Conservation (phyloP, 352 stramenopile species). For the Elongisporangium undulatum region DNA sequence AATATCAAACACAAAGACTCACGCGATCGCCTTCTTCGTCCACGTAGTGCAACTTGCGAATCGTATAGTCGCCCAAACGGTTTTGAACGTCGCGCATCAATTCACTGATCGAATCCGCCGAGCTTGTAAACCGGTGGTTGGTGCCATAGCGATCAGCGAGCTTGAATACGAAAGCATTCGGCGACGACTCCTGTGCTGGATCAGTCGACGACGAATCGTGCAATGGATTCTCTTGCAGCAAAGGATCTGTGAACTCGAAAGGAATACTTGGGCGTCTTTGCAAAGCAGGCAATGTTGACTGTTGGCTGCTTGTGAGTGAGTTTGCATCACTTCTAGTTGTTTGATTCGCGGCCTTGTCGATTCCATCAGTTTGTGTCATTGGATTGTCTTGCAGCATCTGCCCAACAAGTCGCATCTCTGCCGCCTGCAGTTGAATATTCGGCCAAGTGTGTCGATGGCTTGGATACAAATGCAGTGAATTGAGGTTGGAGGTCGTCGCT, state of each 20-base stretch:
- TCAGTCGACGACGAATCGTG: constrained; percentile 24
- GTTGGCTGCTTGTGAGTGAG: background rate
- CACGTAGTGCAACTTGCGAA: constrained; percentile 72
- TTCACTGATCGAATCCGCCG: constrained; percentile 65
- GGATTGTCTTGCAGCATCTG: constrained; percentile 43
- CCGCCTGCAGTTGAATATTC: background rate
- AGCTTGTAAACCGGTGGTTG: constrained; percentile 85
- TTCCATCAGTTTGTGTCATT: background rate
- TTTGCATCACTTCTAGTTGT: background rate
- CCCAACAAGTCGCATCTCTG: background rate
- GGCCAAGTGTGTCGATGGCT: background rate
- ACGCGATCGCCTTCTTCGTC: constrained; percentile 77
- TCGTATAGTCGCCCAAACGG: constrained; percentile 69
- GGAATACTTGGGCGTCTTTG: background rate
- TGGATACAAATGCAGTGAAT: background rate
- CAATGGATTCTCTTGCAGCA: constrained; percentile 25
- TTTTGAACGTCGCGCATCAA: constrained; percentile 69
- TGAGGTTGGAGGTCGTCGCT: background rate
- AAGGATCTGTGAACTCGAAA: background rate
- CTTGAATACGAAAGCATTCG: constrained; percentile 79
- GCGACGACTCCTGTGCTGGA: constrained; percentile 15
- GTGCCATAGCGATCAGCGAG: constrained; percentile 76
- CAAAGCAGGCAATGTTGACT: background rate
- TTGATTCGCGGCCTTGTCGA: background rate
- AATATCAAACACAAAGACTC: background rate